phyloP scores from a whole-genome alignment of 352 stramenopile species.

The Phytophthora pinifolia region DNA sequence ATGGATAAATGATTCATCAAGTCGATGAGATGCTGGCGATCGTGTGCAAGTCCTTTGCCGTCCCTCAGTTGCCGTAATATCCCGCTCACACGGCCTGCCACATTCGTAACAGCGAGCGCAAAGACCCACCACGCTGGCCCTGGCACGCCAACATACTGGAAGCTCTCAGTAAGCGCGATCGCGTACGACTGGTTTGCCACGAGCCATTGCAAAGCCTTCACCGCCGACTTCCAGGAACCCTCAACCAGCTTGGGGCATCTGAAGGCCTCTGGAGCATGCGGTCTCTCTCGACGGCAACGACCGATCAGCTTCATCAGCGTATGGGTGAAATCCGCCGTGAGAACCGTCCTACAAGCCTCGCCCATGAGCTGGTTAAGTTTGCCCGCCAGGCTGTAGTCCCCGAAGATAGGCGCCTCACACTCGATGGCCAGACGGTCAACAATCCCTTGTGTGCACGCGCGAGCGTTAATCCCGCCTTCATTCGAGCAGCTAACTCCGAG shows the following conservation, averaged over 20 bases:
- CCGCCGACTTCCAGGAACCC: slow-evolving; percentile 15
- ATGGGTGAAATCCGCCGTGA: slow-evolving; percentile 18
- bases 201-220: slow-evolving; percentile 20
- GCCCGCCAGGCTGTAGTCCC: slow-evolving; percentile 6
- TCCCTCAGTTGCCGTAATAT: slow-evolving; percentile 8
- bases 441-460: slow-evolving; percentile 15
- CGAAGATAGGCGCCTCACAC: slow-evolving; percentile 14
- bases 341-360: slow-evolving; percentile 14
- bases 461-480: slow-evolving; percentile 1
- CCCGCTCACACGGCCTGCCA: slow-evolving; percentile 8
- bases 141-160: slow-evolving; percentile 2
- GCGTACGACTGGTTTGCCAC: slow-evolving; percentile 13
- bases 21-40: slow-evolving; percentile 21
- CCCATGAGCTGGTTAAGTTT: slow-evolving; percentile 28
- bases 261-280: background rate
- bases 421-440: slow-evolving; percentile 9
- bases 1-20: slow-evolving; percentile 24
- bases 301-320: slow-evolving; percentile 17
- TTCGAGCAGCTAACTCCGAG: slow-evolving; percentile 20
- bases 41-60: slow-evolving; percentile 10
- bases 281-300: slow-evolving; percentile 13
- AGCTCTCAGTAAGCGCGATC: slow-evolving; percentile 4
- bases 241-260: slow-evolving; percentile 25
- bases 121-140: slow-evolving; percentile 26
- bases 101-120: slow-evolving; percentile 17